Percentiles rank a stretch among this genome's conserved stretches.
phyloP scores from a whole-genome alignment of 192 early-diverging fungal genomes.

The Linnemannia elongata region DNA sequence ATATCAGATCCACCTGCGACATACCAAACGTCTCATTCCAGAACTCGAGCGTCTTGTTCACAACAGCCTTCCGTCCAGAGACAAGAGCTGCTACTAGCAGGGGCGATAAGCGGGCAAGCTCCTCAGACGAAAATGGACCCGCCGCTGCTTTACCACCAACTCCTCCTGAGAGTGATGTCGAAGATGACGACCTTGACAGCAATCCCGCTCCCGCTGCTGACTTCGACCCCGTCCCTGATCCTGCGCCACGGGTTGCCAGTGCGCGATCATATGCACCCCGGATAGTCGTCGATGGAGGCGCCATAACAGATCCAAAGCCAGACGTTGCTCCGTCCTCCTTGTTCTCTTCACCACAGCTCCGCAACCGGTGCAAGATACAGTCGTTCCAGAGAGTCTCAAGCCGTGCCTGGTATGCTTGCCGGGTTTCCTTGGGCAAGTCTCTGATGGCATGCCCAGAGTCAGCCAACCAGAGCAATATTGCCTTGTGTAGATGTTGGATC shows the following conservation, averaged over 20 bases:
- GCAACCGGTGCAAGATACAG: slow-evolving; percentile 22
- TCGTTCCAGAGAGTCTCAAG: slow-evolving; percentile 24
- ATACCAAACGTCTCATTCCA: slow-evolving; percentile 42
- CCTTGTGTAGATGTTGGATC: slow-evolving; percentile 4
- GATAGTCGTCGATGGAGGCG: slow-evolving; percentile 16
- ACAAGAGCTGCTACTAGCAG: slow-evolving; percentile 27
- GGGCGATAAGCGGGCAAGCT: background rate
- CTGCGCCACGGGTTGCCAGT: background rate
- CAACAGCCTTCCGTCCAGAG: slow-evolving; percentile 19
- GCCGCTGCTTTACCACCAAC: background rate
- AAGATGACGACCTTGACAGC: slow-evolving; percentile 1
- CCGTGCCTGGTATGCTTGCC: slow-evolving; percentile 5
- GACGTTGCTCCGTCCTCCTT: background rate
- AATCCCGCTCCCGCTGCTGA: background rate
- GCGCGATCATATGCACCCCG: slow-evolving; percentile 18
- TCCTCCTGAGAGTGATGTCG: background rate
- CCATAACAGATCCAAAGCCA: slow-evolving; percentile 29
- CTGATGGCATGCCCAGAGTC: slow-evolving; percentile 13
- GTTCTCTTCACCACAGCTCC: background rate
- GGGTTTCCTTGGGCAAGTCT: slow-evolving; percentile 1
- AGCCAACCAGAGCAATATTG: slow-evolving; percentile 28
- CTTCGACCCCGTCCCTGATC: background rate
- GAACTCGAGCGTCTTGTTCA: slow-evolving; percentile 41
- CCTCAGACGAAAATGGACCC: slow-evolving; percentile 15
- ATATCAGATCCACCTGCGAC: slow-evolving; percentile 5